Conservation (phyloP, 2,329 filamentous ascomycete species). For the Rutstroemia sp. region DNA sequence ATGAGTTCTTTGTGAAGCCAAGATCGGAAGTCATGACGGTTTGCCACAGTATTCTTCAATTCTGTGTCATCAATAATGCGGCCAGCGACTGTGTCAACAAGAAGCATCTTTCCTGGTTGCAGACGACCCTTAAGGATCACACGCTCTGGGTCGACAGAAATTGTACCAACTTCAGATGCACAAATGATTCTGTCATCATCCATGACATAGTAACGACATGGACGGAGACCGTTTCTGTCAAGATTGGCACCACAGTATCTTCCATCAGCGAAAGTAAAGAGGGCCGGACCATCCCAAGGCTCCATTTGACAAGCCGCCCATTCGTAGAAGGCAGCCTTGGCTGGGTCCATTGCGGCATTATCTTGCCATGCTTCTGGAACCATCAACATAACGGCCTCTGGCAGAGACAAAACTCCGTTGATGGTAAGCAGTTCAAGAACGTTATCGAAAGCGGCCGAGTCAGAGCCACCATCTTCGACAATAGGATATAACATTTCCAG, state of each 20-base stretch:
- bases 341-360: constrained; percentile 83
- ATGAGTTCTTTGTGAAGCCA: constrained; percentile 87
- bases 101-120: constrained; percentile 90
- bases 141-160: constrained; percentile 80
- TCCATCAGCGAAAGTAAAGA: constrained; percentile 95
- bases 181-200: constrained; percentile 97
- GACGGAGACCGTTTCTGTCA: constrained; percentile 88
- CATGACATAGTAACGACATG: constrained; percentile 94
- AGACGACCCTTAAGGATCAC: constrained; percentile 90
- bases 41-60: constrained; percentile 82
- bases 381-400: constrained; percentile 98
- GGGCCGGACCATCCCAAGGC: constrained; percentile 92
- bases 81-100: constrained; percentile 85
- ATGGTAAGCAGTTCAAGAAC: constrained; percentile 90
- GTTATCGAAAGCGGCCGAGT: constrained; percentile 96
- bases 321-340: constrained; percentile 96
- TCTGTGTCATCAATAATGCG: constrained; percentile 93
- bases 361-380: constrained; percentile 97
- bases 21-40: constrained; percentile 75
- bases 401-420: constrained; percentile 90
- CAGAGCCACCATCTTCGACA: constrained; percentile 92
- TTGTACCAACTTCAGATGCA: constrained; percentile 92
- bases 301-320: constrained; percentile 99
- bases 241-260: constrained; percentile 96
- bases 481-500: constrained; percentile 87